Evolutionary conservation across 2,329 filamentous ascomycete species (phyloP).

Genomic region (Aspergillus luchuensis): DNA sequence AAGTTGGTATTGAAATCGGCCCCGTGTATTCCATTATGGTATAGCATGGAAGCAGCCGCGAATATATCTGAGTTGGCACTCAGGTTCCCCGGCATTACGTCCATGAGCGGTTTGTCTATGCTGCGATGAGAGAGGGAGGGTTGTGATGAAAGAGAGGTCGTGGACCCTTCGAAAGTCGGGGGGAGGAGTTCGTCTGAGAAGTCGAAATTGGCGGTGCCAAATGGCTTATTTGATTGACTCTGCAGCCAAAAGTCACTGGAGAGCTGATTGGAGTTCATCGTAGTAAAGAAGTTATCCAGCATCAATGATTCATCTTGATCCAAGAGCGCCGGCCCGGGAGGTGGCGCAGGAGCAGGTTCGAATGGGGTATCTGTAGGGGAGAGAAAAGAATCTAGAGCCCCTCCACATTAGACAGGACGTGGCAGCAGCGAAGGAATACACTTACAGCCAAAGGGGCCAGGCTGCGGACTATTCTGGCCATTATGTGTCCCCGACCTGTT

Average conservation of each 20-base stretch:
- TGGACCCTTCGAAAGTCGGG: constrained; percentile 66
- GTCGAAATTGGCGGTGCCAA: constrained; percentile 34
- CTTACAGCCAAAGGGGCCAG: constrained; percentile 70
- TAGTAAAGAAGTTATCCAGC: constrained; percentile 53
- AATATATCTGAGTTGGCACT: constrained; percentile 54
- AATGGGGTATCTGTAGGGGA: constrained; percentile 38
- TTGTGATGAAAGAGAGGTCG: constrained; percentile 65
- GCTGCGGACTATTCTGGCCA: constrained; percentile 54
- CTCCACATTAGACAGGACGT: constrained; percentile 11
- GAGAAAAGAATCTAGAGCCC: constrained; percentile 36
- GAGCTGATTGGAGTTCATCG: constrained; percentile 43
- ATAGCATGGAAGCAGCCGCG: constrained; percentile 57
- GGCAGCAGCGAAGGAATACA: constrained; percentile 25
- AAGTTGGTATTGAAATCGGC: constrained; percentile 33
- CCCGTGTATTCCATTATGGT: constrained; percentile 38
- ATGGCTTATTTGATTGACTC: constrained; percentile 31
- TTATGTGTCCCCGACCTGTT: constrained; percentile 33
- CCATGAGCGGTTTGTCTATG: constrained; percentile 28
- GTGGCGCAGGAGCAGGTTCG: constrained; percentile 61
- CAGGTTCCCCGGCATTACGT: constrained; percentile 27
- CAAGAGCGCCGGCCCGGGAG: constrained; percentile 66
- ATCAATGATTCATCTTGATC: constrained; percentile 60
- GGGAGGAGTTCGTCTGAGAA: constrained; percentile 58
- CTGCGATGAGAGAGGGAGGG: constrained; percentile 41
- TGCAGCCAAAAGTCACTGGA: constrained; percentile 43